phyloP scores from a whole-genome alignment of 2,329 filamentous ascomycete species.

The Claviceps sp. region DNA sequence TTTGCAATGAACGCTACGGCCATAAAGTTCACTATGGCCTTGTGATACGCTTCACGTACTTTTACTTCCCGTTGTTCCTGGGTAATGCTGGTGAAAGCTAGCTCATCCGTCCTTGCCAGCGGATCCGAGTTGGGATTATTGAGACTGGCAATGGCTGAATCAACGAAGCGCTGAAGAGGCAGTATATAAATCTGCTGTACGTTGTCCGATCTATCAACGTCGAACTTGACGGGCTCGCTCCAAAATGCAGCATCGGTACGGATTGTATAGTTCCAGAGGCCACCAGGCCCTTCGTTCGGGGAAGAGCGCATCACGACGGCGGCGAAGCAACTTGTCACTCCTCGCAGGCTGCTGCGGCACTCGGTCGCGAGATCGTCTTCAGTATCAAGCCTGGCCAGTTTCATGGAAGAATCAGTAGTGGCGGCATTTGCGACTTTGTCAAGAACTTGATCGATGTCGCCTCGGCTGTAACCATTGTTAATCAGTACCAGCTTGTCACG shows the following conservation, averaged over 20 bases:
- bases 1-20: slow-evolving; percentile 68
- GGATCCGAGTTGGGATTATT: slow-evolving; percentile 28
- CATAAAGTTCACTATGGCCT: slow-evolving; percentile 58
- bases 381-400: slow-evolving; percentile 37
- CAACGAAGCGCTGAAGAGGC: slow-evolving; percentile 67
- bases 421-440: slow-evolving; percentile 45
- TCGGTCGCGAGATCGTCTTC: slow-evolving; percentile 45
- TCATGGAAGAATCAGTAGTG: slow-evolving; percentile 35
- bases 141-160: slow-evolving; percentile 52
- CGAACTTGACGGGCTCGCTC: slow-evolving; percentile 44
- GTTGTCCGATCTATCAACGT: slow-evolving; percentile 52
- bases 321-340: slow-evolving; percentile 58
- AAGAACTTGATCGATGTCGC: slow-evolving; percentile 61
- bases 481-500: slow-evolving; percentile 65
- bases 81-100: slow-evolving; percentile 62
- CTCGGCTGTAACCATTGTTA: slow-evolving; percentile 56
- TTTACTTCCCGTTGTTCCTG: slow-evolving; percentile 49
- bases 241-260: slow-evolving; percentile 57
- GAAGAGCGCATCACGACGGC: slow-evolving; percentile 66
- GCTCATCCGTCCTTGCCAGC: slow-evolving; percentile 41
- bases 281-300: slow-evolving; percentile 51
- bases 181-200: slow-evolving; percentile 65
- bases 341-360: slow-evolving; percentile 51
- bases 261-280: slow-evolving; percentile 77
- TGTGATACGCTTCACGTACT: slow-evolving; percentile 59